Evolutionary conservation across 257 asterid genomes (phyloP), one percentile per base, ranked within the genome.

Genomic region (Oldenlandia corymbosa): DNA sequence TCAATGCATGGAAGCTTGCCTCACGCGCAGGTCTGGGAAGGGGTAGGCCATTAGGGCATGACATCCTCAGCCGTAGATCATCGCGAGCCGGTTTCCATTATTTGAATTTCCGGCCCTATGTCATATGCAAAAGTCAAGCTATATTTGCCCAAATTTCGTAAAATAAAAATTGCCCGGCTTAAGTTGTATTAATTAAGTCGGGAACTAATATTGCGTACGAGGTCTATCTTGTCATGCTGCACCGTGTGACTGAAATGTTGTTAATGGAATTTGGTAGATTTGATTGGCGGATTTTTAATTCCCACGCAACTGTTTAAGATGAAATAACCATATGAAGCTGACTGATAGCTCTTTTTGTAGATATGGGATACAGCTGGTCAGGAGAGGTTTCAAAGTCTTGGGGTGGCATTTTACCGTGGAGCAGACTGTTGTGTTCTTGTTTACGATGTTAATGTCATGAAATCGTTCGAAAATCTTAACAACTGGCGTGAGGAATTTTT

Each of bases 401-500:
- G 81, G 53, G 78, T 76, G 32, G 81, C 81, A 26, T 76, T 76
- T 55, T 76, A 76, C 61, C 81, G 81, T 41, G 81, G 81, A 65
- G 81, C 81, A n/a, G 81, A 76, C 62, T 76, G 75, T 56, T 76
- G 81, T 51, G 78, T 76, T 41, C 78, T 76, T 37, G 81, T 76
- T 13, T 76, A 76, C 58, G 81, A 76, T 61, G 81, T 76, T n/a
- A 76, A 76, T 60, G 81, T 72, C 59, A 73, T 72, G 78, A 76
- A 72, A 66, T 76, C 81, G 13, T 76, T 76, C 23, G 78, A 76
- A 51, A 76, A 72, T 66, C 78, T 76, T 37, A 72, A 72, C 71
- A 76, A 76, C 64, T 76, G 81, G 81, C 63, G 81, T 17, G 81
- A 76, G 51, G 81, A 76, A 72, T 76, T 76, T 72, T 65, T 76